Evolutionary conservation across 1,284 basidiomycete species (phyloP).

Genomic region (Cryptococcus sp.): DNA sequence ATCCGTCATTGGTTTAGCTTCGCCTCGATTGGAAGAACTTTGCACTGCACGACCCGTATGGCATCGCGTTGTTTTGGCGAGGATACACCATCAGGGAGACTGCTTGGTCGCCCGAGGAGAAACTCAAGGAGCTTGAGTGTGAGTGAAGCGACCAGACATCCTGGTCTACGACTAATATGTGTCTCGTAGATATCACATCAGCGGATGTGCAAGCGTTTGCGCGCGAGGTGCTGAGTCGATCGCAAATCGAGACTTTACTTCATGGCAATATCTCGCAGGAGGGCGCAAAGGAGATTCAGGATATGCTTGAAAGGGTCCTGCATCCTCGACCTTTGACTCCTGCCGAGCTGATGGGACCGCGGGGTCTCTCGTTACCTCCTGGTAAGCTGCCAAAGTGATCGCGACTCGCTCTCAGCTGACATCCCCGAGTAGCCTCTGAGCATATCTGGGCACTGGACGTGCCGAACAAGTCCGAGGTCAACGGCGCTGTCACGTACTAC

Average conservation of each 20-base stretch:
- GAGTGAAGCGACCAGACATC: slow-evolving; percentile 39
- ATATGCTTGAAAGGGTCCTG: slow-evolving; percentile 71
- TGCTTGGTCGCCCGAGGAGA: slow-evolving; percentile 80
- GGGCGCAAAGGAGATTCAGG: slow-evolving; percentile 75
- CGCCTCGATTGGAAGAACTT: slow-evolving; percentile 72
- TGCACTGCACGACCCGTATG: slow-evolving; percentile 79
- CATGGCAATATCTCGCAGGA: slow-evolving; percentile 83
- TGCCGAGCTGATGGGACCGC: slow-evolving; percentile 61
- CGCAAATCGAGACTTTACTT: slow-evolving; percentile 75
- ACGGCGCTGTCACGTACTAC: slow-evolving; percentile 80
- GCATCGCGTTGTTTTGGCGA: slow-evolving; percentile 76
- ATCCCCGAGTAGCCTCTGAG: slow-evolving; percentile 62
- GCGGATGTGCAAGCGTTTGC: slow-evolving; percentile 74
- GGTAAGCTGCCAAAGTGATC: slow-evolving; percentile 55
- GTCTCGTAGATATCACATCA: slow-evolving; percentile 62
- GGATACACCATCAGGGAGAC: slow-evolving; percentile 70
- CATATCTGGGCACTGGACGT: slow-evolving; percentile 69
- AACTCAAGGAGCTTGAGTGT: slow-evolving; percentile 76
- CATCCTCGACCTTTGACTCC: slow-evolving; percentile 61
- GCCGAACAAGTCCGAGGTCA: slow-evolving; percentile 84
- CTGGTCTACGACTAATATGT: slow-evolving; percentile 1
- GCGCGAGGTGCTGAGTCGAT: slow-evolving; percentile 64
- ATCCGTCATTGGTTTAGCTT: slow-evolving; percentile 12
- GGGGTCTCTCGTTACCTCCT: slow-evolving; percentile 68
- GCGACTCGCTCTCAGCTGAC: background rate